These are phyloP conservation scores for Trichoderma erinaceum DNA, from an alignment of 495 filamentous ascomycete genomes.

Conservation along the genomic window DNA sequence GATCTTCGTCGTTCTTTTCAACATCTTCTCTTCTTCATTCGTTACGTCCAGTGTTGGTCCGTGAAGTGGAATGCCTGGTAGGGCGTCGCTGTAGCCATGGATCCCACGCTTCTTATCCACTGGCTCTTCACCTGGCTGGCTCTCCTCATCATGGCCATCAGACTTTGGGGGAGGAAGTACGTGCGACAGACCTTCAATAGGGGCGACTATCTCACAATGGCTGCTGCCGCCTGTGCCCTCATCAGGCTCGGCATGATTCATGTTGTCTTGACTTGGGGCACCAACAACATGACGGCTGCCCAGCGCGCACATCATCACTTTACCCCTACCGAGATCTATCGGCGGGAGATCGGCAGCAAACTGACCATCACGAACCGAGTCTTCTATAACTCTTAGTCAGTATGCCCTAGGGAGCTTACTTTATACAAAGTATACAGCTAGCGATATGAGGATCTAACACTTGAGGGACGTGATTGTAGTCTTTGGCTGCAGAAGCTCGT, in stretches of 20 bases:
- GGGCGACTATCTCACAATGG: constrained; percentile 30
- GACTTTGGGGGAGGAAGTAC: constrained; percentile 25
- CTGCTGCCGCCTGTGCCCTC: constrained; percentile 24
- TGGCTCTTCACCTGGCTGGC: constrained; percentile 29
- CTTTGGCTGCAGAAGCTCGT: constrained; percentile 15
- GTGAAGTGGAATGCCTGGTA: neutral
- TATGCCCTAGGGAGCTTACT: neutral
- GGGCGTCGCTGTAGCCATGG: neutral
- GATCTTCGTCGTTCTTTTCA: neutral
- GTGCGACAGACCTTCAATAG: constrained; percentile 23
- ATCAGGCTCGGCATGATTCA: constrained; percentile 28
- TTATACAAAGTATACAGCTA: neutral
- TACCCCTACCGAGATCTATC: constrained; percentile 27
- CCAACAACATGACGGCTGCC: constrained; percentile 27
- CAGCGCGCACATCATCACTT: constrained; percentile 24
- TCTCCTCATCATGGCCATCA: constrained; percentile 24
- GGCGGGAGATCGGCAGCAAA: constrained; percentile 29
- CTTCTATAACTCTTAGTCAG: constrained; percentile 33
- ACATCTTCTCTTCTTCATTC: neutral
- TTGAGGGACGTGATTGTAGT: constrained; percentile 3
- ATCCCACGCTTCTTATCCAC: constrained; percentile 25
- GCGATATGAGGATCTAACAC: neutral
- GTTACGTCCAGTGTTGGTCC: neutral
- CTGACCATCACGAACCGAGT: constrained; percentile 27
- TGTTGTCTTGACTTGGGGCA: constrained; percentile 33